Evolutionary conservation across 371 early-diverging fungal genomes (phyloP).

Genomic region (Blakeslea trispora): DNA sequence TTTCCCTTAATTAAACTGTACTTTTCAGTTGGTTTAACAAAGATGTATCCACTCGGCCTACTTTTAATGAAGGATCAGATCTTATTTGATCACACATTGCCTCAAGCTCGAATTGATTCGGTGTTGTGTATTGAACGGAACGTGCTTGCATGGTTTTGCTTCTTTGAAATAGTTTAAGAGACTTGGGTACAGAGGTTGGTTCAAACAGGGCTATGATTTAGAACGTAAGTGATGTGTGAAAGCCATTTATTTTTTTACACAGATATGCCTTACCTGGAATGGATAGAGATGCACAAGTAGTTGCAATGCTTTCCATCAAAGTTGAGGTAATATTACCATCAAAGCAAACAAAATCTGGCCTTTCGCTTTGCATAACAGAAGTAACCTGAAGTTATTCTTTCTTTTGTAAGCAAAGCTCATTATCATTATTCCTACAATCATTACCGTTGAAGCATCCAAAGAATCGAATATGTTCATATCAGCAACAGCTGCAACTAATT

Average conservation of each 20-base stretch:
- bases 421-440: background rate
- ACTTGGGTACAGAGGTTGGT: constrained; percentile 90
- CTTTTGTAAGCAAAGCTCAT: background rate
- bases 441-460: constrained; percentile 41
- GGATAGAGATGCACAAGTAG: constrained; percentile 28
- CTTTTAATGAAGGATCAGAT: constrained; percentile 2
- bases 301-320: constrained; percentile 45
- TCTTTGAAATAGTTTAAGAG: constrained; percentile 57
- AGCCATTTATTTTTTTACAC: background rate
- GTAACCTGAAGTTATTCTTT: constrained; percentile 28
- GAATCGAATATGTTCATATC: constrained; percentile 82
- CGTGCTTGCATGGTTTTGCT: constrained; percentile 16
- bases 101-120: constrained; percentile 67
- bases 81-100: constrained; percentile 61
- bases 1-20: constrained; percentile 1
- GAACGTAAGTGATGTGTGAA: too few species aligned
- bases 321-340: constrained; percentile 72
- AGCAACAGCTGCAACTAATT: constrained; percentile 79
- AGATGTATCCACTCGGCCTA: background rate
- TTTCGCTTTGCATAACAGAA: constrained; percentile 29
- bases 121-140: constrained; percentile 57
- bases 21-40: background rate
- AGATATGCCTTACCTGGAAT: constrained; percentile 36
- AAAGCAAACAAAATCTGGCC: constrained; percentile 60
- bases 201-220: constrained; percentile 86